A percentile compares a stretch with the other conserved stretches of the same genome.
Evolutionary conservation across 192 early-diverging fungal species (phyloP).

Genomic region (Backusella tuberculispora): DNA sequence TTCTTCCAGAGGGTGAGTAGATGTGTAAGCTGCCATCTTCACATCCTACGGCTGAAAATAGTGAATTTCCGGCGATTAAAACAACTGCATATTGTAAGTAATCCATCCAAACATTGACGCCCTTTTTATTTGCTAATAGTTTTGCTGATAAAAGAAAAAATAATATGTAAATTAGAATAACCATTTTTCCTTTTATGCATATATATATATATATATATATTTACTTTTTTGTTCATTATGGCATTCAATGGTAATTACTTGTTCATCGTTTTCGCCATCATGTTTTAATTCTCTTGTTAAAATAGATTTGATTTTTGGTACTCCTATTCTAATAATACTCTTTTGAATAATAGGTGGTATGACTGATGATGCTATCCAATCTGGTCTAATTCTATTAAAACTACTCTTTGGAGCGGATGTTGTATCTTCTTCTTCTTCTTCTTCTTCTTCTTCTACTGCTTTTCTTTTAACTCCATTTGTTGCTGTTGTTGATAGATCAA

Average conservation of each 20-base stretch:
- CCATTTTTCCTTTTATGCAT: slow-evolving; percentile 16
- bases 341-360: slow-evolving; percentile 46
- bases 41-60: slow-evolving; percentile 64
- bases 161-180: neutral
- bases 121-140: slow-evolving; percentile 31
- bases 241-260: slow-evolving; percentile 36
- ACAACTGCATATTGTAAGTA: slow-evolving; percentile 60
- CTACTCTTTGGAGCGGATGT: neutral
- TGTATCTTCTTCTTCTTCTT: neutral
- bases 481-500: neutral
- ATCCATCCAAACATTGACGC: slow-evolving; percentile 60
- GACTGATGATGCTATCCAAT: slow-evolving; percentile 43
- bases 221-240: slow-evolving; percentile 29
- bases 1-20: slow-evolving; percentile 70
- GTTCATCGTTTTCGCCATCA: neutral
- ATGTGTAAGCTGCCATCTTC: slow-evolving; percentile 68
- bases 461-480: slow-evolving; percentile 56
- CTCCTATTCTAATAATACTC: slow-evolving; percentile 51
- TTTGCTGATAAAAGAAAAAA: slow-evolving; percentile 2
- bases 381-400: slow-evolving; percentile 15
- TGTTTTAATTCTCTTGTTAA: slow-evolving; percentile 23
- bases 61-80: slow-evolving; percentile 60
- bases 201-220: neutral
- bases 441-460: slow-evolving; percentile 21
- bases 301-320: slow-evolving; percentile 50